Base-by-base conservation (phyloP, 2,329 filamentous ascomycete genomes). In the Colletotrichum abscissum region DNA sequence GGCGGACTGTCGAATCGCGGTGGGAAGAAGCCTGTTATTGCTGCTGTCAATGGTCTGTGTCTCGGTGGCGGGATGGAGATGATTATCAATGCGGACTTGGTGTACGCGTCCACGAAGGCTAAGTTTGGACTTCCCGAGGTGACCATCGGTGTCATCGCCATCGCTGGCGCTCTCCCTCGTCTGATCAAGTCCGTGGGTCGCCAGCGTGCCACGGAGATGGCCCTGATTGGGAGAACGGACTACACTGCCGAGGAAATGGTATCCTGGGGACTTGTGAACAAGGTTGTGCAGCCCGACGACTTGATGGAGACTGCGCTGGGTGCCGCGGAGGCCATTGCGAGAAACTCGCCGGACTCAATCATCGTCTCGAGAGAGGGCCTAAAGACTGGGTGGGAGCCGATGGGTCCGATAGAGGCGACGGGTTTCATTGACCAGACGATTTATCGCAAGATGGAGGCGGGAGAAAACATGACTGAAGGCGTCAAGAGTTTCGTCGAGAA, bases 31-130 rank as follows among this genome's bases (percentile, higher is more conserved):
- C 94, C 94, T 6, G 87, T 96, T 68, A 88, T 96, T 33, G 92
- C 91, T 1, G 94, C 93, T 1, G 92, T 95, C 24, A 94, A 95
- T 78, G 94, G 94, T 7, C 84, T 93, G 22, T 93, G 92, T 71
- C 87, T 94, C 58, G 94, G 94, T 46, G 94, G 93, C 66, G 94
- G 93, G 1, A 92, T 93, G 82, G 94, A 96, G 84, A 94, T 95
- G 84, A 87, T 90, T 14, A 84, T 93, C 62, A 94, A 95, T 81
- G 89, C 88, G 75, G 94, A 97, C 84, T 83, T 96, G 69, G 88
- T 95, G 3, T 81, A 95, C 38, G 92, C 93, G 4, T 84, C 87
- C 2, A 79, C 83, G 3, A 76, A 80, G 14, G 92, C 93, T 0
- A 84, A 82, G 30, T 95, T 96, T 78, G 89, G 88, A 1, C 85